Evolutionary conservation across 495 filamentous ascomycete species (phyloP), one percentile per base, ranked within the genome.

Genomic region (Staphylotrichum tortipilum): DNA sequence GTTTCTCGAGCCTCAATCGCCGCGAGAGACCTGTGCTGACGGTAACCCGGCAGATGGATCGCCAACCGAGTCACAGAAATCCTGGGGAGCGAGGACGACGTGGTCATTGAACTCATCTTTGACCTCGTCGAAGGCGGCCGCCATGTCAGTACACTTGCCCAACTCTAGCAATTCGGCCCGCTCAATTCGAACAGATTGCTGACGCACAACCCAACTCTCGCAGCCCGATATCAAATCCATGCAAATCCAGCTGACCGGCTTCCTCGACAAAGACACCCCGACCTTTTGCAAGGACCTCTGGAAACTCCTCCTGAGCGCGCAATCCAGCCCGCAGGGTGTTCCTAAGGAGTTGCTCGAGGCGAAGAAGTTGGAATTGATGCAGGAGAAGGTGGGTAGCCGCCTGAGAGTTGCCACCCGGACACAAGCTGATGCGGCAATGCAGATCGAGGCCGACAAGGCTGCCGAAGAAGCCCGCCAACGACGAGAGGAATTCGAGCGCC

Each of bases 141-240:
- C 57, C 86, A 78, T 69, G 90, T 96, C 72, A 51, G 88, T 80
- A 24, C 15, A 8, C 30, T 3, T 31, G 6, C 26, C 26, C 6
- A 28, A 28, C 6, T 10, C 26, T 28, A n/a, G n/a, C n/a, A n/a
- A n/a, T n/a, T n/a, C n/a, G n/a, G n/a, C n/a, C n/a, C n/a, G n/a
- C n/a, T n/a, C n/a, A n/a, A n/a, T n/a, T n/a, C n/a, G n/a, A n/a
- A n/a, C n/a, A n/a, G n/a, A n/a, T n/a, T n/a, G n/a, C n/a, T n/a
- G n/a, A n/a, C n/a, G n/a, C n/a, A n/a, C n/a, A n/a, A n/a, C n/a
- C n/a, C n/a, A n/a, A n/a, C n/a, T n/a, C 6, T 28, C 49, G 34
- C 57, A 98, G 91, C 92, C 92, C 54, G 88, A 96, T 65, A 91
- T 96, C 65, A 96, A 95, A 67, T 79, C 83, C 10, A 75, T 99